These are phyloP conservation scores for Cytospora piceicola DNA, from an alignment of 2,329 filamentous ascomycete species.

Conservation along the genomic window DNA sequence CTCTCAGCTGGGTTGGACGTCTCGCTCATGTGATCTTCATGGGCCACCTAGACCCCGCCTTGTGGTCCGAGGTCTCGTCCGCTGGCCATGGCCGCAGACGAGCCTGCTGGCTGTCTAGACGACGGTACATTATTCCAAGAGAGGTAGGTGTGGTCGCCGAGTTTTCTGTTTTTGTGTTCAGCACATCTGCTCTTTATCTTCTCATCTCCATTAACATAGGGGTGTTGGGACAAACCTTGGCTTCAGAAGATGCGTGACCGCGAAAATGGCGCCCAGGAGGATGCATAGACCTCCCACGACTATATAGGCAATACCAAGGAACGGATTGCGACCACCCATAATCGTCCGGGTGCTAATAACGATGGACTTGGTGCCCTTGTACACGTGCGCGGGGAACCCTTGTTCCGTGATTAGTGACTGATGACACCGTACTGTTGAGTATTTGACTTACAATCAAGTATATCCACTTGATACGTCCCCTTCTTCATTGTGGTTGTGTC, in stretches of 20 bases:
- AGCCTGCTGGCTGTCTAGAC: conserved; percentile 46
- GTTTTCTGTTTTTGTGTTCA: conserved; percentile 67
- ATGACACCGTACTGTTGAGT: conserved; percentile 15
- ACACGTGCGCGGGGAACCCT: conserved; percentile 82
- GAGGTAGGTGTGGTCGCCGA: conserved; percentile 96
- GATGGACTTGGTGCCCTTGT: conserved; percentile 87
- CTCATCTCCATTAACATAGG: not conserved
- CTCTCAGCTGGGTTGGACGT: conserved; percentile 20
- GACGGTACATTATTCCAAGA: conserved; percentile 79
- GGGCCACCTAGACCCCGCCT: conserved; percentile 30
- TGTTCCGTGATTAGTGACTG: conserved; percentile 28
- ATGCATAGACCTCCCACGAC: conserved; percentile 94
- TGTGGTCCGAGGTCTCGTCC: conserved; percentile 57
- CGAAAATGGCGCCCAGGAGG: conserved; percentile 84
- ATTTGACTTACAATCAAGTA: conserved; percentile 72
- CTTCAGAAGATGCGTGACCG: conserved; percentile 86
- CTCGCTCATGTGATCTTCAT: conserved; percentile 15
- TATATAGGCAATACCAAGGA: conserved; percentile 94
- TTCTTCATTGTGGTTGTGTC: conserved; percentile 67
- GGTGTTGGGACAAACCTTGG: conserved; percentile 66
- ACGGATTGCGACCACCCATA: conserved; percentile 93
- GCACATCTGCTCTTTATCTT: not conserved
- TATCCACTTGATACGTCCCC: conserved; percentile 77
- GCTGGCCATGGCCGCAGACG: conserved; percentile 51
- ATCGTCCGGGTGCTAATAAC: conserved; percentile 88